These are phyloP conservation scores for Phytophthora rubi DNA, from an alignment of 352 stramenopile species.

Conservation along the genomic window DNA sequence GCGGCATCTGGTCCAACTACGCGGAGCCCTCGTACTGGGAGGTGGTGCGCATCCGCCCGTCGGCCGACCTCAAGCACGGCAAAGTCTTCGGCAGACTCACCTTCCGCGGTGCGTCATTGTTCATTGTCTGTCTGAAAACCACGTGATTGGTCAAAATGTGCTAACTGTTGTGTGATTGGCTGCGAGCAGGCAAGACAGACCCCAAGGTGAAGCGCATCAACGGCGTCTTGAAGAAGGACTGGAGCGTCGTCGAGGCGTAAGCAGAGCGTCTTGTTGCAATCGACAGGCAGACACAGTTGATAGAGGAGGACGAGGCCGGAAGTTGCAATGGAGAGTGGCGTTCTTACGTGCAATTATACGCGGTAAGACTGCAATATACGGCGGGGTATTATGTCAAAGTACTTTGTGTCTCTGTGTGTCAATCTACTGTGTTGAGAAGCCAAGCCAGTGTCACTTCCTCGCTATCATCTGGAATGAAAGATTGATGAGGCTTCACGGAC, in stretches of 20 bases:
- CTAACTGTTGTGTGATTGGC: conserved; percentile 17
- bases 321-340: background rate
- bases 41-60: conserved; percentile 78
- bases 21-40: conserved; percentile 80
- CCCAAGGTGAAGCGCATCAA: conserved; percentile 80
- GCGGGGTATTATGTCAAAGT: conserved; percentile 38
- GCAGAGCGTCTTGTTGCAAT: background rate
- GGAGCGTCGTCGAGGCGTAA: conserved; percentile 40
- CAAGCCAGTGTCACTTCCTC: background rate
- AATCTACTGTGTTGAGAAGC: background rate
- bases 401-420: background rate
- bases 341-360: background rate
- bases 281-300: background rate
- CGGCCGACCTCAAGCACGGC: conserved; percentile 83
- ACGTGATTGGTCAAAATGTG: background rate
- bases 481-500: too few relatives aligned
- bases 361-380: conserved; percentile 41
- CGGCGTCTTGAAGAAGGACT: conserved; percentile 79
- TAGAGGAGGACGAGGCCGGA: conserved; percentile 1
- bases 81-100: conserved; percentile 85
- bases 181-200: conserved; percentile 67
- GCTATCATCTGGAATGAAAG: too few relatives aligned
- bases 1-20: conserved; percentile 79
- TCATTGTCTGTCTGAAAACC: too few relatives aligned
- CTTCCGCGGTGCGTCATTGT: conserved; percentile 67